phyloP scores from a whole-genome alignment of 139 green algal genomes.

The Chloropicon primus region DNA sequence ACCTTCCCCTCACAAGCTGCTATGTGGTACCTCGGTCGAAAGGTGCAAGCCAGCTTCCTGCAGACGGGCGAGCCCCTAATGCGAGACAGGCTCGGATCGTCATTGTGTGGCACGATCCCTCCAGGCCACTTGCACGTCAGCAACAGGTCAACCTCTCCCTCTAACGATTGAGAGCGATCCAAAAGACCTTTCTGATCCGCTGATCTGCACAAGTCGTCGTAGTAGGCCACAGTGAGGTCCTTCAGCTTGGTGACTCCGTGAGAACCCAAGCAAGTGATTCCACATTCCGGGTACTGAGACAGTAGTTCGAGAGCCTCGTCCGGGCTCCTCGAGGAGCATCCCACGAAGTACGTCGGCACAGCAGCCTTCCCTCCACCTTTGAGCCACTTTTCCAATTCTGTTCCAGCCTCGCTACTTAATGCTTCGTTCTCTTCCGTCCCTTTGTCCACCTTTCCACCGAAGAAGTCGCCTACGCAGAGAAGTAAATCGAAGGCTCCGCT shows the following conservation, averaged over 20 bases:
- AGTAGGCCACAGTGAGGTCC: neutral
- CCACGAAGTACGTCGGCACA: neutral
- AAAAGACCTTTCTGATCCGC: neutral
- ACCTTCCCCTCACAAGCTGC: neutral
- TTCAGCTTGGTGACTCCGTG: neutral
- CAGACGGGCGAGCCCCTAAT: neutral
- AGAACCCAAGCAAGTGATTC: neutral
- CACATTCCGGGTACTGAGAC: neutral
- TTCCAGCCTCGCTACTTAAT: too few relatives aligned
- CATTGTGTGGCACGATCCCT: slow-evolving; percentile 14
- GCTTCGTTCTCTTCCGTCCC: too few relatives aligned
- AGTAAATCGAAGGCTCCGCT: neutral
- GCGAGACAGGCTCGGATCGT: neutral
- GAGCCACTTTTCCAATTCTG: neutral
- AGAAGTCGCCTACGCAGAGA: neutral
- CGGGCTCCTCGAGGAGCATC: neutral
- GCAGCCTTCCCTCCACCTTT: neutral
- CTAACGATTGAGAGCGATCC: neutral
- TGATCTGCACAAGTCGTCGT: neutral
- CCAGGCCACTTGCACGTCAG: slow-evolving; percentile 73
- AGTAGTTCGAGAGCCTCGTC: neutral
- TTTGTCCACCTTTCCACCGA: neutral
- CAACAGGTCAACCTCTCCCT: slow-evolving; percentile 71
- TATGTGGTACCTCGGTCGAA: neutral
- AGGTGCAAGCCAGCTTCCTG: neutral